phyloP scores from a whole-genome alignment of 2,329 filamentous ascomycete species.

The Neofusicoccum cordaticola region DNA sequence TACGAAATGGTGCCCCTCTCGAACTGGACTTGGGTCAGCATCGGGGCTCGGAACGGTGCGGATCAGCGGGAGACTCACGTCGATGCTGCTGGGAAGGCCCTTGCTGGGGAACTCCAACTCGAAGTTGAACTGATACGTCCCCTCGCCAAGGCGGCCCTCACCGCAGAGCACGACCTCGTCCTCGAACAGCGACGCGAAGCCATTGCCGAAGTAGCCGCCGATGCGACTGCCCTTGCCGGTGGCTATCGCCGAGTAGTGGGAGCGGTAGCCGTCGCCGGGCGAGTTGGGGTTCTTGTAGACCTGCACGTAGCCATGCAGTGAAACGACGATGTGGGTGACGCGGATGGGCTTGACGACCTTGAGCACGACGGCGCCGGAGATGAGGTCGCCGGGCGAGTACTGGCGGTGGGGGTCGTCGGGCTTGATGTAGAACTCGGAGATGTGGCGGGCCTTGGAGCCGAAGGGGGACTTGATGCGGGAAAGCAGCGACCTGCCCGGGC shows the following conservation, averaged over 20 bases:
- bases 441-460: constrained; percentile 57
- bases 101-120: constrained; percentile 67
- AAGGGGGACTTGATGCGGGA: constrained; percentile 58
- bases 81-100: constrained; percentile 84
- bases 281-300: constrained; percentile 71
- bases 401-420: constrained; percentile 74
- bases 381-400: constrained; percentile 71
- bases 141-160: constrained; percentile 70
- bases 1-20: constrained; percentile 92
- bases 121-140: constrained; percentile 77
- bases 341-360: constrained; percentile 71
- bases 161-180: constrained; percentile 79
- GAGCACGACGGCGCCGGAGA: constrained; percentile 70
- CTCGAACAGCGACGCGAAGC: constrained; percentile 76
- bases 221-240: constrained; percentile 53
- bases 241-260: constrained; percentile 49
- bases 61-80: constrained; percentile 59
- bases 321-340: constrained; percentile 76
- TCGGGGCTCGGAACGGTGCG: not conserved
- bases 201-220: constrained; percentile 67
- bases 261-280: constrained; percentile 53
- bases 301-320: constrained; percentile 74
- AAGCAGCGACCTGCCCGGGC: constrained; percentile 38
- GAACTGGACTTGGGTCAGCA: constrained; percentile 61
- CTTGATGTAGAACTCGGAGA: constrained; percentile 75